Percentiles rank a stretch among this genome's conserved stretches.
These are phyloP conservation scores for Hypoxylon sp. DNA, from an alignment of 2,329 filamentous ascomycete species.

Conservation along the genomic window DNA sequence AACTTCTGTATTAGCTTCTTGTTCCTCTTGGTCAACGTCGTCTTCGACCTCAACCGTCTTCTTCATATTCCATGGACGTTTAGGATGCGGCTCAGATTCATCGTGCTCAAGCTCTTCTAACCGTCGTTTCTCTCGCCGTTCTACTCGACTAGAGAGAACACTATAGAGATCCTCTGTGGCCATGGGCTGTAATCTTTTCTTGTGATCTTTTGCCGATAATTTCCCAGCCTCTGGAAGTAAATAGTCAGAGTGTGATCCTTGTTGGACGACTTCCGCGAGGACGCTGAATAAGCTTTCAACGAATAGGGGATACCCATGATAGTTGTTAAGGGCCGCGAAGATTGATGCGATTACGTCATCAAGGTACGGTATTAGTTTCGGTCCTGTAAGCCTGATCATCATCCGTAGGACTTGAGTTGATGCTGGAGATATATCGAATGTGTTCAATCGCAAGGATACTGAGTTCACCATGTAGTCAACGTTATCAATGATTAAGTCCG, in stretches of 20 bases:
- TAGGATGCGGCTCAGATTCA: constrained; percentile 54
- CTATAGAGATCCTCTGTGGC: constrained; percentile 63
- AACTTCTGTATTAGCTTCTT: constrained; percentile 55
- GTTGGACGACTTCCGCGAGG: constrained; percentile 84
- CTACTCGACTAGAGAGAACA: constrained; percentile 75
- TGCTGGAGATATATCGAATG: constrained; percentile 91
- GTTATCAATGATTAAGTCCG: constrained; percentile 87
- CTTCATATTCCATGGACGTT: constrained; percentile 56
- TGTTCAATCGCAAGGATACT: constrained; percentile 88
- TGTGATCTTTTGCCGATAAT: constrained; percentile 59
- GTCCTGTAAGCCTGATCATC: constrained; percentile 92
- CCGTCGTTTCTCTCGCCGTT: constrained; percentile 56
- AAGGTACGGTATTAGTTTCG: constrained; percentile 85
- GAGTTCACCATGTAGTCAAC: constrained; percentile 98
- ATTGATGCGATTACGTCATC: constrained; percentile 93
- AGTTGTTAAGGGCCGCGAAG: constrained; percentile 93
- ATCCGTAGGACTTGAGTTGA: constrained; percentile 91
- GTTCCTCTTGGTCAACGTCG: constrained; percentile 56
- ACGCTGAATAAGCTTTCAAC: constrained; percentile 90
- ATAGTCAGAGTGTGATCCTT: constrained; percentile 76
- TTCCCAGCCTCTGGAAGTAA: constrained; percentile 63
- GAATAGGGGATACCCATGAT: constrained; percentile 90
- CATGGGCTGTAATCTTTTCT: constrained; percentile 56
- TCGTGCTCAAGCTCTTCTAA: constrained; percentile 55
- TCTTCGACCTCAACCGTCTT: constrained; percentile 53